These are phyloP conservation scores for Zalaria obscura DNA, from an alignment of 2,329 filamentous ascomycete genomes.

Conservation along the genomic window DNA sequence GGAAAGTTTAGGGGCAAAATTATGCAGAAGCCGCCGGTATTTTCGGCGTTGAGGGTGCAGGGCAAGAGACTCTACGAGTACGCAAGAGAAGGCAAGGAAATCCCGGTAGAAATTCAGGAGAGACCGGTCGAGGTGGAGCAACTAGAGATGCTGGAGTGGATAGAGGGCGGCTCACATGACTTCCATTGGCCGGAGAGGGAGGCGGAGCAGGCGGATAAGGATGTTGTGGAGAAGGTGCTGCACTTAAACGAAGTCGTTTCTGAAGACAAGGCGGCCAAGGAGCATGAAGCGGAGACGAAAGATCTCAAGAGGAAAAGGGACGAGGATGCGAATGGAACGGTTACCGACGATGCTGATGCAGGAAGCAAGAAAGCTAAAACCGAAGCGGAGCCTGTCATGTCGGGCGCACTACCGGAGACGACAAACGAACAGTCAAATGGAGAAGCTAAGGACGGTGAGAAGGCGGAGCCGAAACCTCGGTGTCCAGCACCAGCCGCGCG, in stretches of 20 bases:
- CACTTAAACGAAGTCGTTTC: slow-evolving; percentile 17
- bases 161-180: slow-evolving; percentile 65
- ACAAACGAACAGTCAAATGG: slow-evolving; percentile 2
- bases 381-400: slow-evolving; percentile 7
- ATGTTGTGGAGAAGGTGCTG: slow-evolving; percentile 56
- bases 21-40: slow-evolving; percentile 82
- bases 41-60: slow-evolving; percentile 82
- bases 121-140: slow-evolving; percentile 65
- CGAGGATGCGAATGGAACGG: slow-evolving; percentile 8
- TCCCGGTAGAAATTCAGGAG: slow-evolving; percentile 72
- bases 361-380: slow-evolving; percentile 24
- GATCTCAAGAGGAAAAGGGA: slow-evolving; percentile 18
- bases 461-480: slow-evolving; percentile 3
- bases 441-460: not conserved
- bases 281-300: slow-evolving; percentile 6
- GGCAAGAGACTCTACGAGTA: slow-evolving; percentile 96
- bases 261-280: slow-evolving; percentile 10
- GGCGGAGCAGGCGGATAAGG: slow-evolving; percentile 60
- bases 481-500: slow-evolving; percentile 55
- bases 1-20: slow-evolving; percentile 65
- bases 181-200: slow-evolving; percentile 71
- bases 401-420: not conserved
- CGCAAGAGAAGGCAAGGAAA: slow-evolving; percentile 73
- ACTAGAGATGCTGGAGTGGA: slow-evolving; percentile 70
- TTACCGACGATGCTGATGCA: slow-evolving; percentile 2